Evolutionary conservation across 163 green algal species (phyloP).

Genomic region (Scenedesmus sp.): DNA sequence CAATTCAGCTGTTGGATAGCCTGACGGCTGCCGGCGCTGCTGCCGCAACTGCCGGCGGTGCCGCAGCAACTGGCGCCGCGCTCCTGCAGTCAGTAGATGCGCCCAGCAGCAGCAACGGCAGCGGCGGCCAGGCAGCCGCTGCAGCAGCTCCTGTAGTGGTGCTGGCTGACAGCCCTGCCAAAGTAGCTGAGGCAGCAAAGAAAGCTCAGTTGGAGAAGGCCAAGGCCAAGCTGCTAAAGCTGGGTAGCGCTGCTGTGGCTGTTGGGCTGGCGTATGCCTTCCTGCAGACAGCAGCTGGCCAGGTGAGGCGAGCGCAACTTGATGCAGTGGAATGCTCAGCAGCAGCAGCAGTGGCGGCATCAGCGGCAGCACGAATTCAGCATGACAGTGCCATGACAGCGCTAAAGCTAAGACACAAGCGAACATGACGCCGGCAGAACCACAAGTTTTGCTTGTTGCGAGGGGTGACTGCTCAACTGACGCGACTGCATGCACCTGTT

Average conservation of each 20-base stretch:
- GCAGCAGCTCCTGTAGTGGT: conserved; percentile 21
- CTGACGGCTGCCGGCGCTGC: conserved; percentile 4
- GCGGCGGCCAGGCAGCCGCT: background rate
- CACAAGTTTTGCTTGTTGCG: background rate
- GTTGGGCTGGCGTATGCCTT: conserved; percentile 8
- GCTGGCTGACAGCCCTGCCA: background rate
- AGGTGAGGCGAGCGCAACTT: background rate
- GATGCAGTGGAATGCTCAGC: background rate
- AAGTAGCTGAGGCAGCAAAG: conserved; percentile 22
- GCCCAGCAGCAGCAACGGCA: background rate
- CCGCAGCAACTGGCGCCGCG: background rate
- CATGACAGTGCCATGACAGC: background rate
- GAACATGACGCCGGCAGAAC: background rate
- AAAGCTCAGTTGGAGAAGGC: conserved; percentile 9
- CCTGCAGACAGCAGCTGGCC: conserved; percentile 48
- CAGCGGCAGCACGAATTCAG: background rate
- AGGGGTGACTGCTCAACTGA: background rate
- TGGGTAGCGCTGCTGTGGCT: background rate
- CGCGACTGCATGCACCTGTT: too few relatives aligned
- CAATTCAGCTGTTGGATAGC: conserved; percentile 47
- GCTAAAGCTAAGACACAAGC: too few relatives aligned
- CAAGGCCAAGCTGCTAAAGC: background rate
- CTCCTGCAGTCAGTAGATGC: conserved; percentile 3
- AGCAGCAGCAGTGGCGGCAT: background rate
- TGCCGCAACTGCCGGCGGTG: background rate